These are phyloP conservation scores for Dovyalis caffra DNA, from an alignment of 345 rosid species.

Conservation along the genomic window DNA sequence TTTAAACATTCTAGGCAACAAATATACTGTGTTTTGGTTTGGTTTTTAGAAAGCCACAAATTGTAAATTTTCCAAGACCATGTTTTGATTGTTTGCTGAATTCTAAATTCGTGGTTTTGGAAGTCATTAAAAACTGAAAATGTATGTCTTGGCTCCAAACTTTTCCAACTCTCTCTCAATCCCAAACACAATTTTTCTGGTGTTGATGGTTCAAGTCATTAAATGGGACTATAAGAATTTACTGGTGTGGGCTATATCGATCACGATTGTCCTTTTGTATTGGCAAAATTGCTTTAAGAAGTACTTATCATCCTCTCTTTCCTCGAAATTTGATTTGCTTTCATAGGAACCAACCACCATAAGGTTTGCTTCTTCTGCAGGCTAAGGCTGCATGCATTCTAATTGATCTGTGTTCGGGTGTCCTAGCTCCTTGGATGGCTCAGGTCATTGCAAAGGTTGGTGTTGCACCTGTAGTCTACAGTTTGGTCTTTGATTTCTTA, in stretches of 20 bases:
- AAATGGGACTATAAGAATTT: not conserved
- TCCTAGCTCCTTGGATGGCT: constrained; percentile 73
- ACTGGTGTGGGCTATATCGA: not conserved
- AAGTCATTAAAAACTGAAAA: too few relatives aligned
- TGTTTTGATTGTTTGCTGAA: too few relatives aligned
- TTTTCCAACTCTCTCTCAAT: too few relatives aligned
- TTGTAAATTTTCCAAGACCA: too few relatives aligned
- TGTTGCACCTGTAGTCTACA: constrained; percentile 6
- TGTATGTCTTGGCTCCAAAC: too few relatives aligned
- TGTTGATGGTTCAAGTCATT: not conserved
- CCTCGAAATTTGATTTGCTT: not conserved
- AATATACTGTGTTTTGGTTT: too few relatives aligned
- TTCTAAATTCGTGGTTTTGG: too few relatives aligned
- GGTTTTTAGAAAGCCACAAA: too few relatives aligned
- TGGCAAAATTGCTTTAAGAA: not conserved
- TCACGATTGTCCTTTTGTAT: not conserved
- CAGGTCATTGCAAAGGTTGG: constrained; percentile 77
- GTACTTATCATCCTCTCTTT: not conserved
- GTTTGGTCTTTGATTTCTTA: constrained; percentile 2
- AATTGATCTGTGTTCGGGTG: constrained; percentile 71
- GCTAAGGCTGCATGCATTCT: constrained; percentile 81
- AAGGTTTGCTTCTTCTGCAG: constrained; percentile 37
- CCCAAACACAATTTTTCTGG: not conserved
- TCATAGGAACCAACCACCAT: constrained; percentile 12
- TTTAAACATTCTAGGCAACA: too few relatives aligned